Percentiles rank a stretch among this genome's conserved stretches.
These are phyloP conservation scores for Syncephalastrum racemosum DNA, from an alignment of 371 early-diverging fungal species.

Conservation along the genomic window DNA sequence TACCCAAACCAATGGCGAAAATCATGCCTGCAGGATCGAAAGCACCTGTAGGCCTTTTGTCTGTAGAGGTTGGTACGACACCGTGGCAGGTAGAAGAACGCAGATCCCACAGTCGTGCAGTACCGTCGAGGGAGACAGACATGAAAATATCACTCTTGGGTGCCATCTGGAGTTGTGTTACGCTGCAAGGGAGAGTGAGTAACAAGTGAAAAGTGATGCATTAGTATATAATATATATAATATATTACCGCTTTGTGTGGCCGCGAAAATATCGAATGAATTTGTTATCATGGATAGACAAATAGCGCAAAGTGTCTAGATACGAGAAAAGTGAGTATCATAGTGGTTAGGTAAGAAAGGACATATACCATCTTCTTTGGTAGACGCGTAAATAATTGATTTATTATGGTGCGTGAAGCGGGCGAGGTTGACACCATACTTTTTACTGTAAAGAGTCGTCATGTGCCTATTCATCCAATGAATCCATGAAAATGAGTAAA, in stretches of 20 bases:
- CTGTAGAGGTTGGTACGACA: conserved; percentile 24
- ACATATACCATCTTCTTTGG: conserved; percentile 83
- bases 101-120: conserved; percentile 82
- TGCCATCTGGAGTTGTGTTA: conserved; percentile 74
- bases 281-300: conserved; percentile 91
- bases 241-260: conserved; percentile 67
- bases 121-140: conserved; percentile 71
- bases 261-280: conserved; percentile 91
- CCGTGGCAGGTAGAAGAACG: conserved; percentile 63
- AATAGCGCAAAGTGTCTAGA: conserved; percentile 84
- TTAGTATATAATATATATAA: too few species aligned
- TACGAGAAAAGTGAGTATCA: not conserved
- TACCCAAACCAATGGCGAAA: conserved; percentile 69
- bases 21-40: conserved; percentile 83
- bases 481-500: too few species aligned
- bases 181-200: conserved; percentile 38
- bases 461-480: conserved; percentile 36
- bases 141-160: conserved; percentile 77
- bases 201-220: not conserved
- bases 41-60: conserved; percentile 63
- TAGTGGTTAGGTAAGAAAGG: not conserved
- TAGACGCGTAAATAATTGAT: conserved; percentile 85
- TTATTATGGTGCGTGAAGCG: conserved; percentile 80
- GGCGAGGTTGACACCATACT: conserved; percentile 83
- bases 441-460: conserved; percentile 72